Evolutionary conservation across 176 grass and related monocot species (phyloP).

Genomic region (Carex kokanica): DNA sequence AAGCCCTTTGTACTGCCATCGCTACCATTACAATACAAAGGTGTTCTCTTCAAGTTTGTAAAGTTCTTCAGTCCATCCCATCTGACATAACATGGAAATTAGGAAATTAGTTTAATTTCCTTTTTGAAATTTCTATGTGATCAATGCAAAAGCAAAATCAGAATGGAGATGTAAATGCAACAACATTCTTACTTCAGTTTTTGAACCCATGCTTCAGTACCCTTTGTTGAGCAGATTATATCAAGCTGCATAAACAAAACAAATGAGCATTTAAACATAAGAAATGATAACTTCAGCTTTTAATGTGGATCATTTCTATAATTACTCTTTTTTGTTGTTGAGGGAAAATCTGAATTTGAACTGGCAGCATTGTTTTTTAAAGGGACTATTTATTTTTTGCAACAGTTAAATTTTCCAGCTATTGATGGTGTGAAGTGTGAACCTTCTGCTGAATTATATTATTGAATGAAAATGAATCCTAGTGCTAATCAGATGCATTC

Average conservation of each 20-base stretch:
- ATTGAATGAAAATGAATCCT: background rate
- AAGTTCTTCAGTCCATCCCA: conserved; percentile 70
- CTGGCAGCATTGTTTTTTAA: too few species aligned
- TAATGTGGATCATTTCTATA: background rate
- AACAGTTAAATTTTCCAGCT: too few species aligned
- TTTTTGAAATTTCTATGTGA: background rate
- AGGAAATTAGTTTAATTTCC: background rate
- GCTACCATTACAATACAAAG: conserved; percentile 49
- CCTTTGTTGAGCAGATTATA: conserved; percentile 63
- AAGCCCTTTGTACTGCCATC: conserved; percentile 56
- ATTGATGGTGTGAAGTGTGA: too few species aligned
- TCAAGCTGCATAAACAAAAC: conserved; percentile 49
- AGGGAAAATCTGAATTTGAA: background rate
- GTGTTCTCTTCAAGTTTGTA: conserved; percentile 28
- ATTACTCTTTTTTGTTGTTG: background rate
- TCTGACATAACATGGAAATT: conserved; percentile 30
- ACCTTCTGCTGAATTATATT: background rate
- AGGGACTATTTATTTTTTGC: too few species aligned
- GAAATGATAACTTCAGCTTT: background rate
- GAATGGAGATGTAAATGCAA: background rate
- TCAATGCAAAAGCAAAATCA: background rate
- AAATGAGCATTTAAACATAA: background rate
- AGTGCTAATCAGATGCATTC: background rate
- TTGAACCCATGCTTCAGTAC: conserved; percentile 71
- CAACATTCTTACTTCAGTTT: conserved; percentile 73